Percentiles rank a stretch among this genome's conserved stretches.
These are phyloP conservation scores for Echria macrotheca DNA, from an alignment of 495 filamentous ascomycete genomes.

Conservation along the genomic window DNA sequence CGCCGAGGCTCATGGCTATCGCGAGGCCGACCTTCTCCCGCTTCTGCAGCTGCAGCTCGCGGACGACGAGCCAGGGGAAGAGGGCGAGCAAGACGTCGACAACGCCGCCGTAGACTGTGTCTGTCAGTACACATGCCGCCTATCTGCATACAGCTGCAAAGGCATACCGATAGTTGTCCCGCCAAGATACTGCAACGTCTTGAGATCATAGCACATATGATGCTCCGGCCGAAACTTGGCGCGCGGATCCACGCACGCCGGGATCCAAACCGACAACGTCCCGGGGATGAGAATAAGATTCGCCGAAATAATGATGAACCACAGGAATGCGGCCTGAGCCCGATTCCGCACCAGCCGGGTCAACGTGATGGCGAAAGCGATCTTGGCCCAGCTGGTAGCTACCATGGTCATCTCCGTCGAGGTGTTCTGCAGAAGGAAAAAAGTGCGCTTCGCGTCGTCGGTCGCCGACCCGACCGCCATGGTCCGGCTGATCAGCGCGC, in stretches of 20 bases:
- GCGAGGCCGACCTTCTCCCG: slow-evolving; percentile 30
- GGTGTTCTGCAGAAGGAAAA: slow-evolving; percentile 18
- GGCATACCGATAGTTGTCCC: slow-evolving; percentile 13
- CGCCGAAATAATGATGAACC: slow-evolving; percentile 13
- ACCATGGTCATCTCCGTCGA: slow-evolving; percentile 8
- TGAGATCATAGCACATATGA: slow-evolving; percentile 7
- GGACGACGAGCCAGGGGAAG: slow-evolving; percentile 29
- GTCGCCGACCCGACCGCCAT: slow-evolving; percentile 12
- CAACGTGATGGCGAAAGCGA: slow-evolving; percentile 19
- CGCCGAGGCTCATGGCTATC: slow-evolving; percentile 32
- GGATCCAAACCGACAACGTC: slow-evolving; percentile 16
- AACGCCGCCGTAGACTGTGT: slow-evolving; percentile 18
- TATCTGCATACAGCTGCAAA: not conserved
- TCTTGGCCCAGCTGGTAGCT: slow-evolving; percentile 16
- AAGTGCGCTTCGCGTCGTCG: slow-evolving; percentile 1
- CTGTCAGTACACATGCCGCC: not conserved
- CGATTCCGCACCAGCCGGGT: slow-evolving; percentile 10
- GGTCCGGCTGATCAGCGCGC: slow-evolving; percentile 10
- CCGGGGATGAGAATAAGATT: slow-evolving; percentile 16
- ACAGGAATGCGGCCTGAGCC: slow-evolving; percentile 9
- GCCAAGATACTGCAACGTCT: slow-evolving; percentile 11
- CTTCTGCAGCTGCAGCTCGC: slow-evolving; percentile 23
- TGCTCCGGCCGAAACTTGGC: slow-evolving; percentile 6
- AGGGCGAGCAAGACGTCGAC: slow-evolving; percentile 30
- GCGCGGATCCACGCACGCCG: slow-evolving; percentile 16